These are phyloP conservation scores for Psilocybe azurescens DNA, from an alignment of 768 basidiomycete species.

Conservation along the genomic window DNA sequence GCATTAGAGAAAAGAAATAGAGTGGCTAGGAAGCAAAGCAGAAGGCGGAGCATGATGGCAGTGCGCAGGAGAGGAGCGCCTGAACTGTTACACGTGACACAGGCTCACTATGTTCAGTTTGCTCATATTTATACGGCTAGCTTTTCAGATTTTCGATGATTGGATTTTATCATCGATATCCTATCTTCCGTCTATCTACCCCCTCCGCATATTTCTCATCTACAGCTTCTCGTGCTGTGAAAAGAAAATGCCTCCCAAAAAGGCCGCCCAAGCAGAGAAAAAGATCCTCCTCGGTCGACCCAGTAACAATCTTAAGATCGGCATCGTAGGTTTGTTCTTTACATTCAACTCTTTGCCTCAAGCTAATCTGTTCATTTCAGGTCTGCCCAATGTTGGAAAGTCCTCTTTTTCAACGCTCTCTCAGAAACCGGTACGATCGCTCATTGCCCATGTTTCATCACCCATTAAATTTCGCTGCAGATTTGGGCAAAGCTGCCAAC, in stretches of 20 bases:
- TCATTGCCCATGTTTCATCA: not conserved
- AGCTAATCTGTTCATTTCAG: conserved; percentile 42
- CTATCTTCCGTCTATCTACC: conserved; percentile 21
- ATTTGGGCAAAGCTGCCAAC: conserved; percentile 94
- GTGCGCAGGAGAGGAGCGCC: not conserved
- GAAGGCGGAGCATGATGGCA: conserved; percentile 21
- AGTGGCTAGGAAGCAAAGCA: conserved; percentile 26
- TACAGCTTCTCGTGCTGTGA: conserved; percentile 42
- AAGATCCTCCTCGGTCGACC: conserved; percentile 89
- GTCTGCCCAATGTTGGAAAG: conserved; percentile 97
- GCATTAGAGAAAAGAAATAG: conserved; percentile 33
- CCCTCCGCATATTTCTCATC: conserved; percentile 38
- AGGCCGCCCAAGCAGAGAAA: conserved; percentile 78
- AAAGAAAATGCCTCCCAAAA: conserved; percentile 93
- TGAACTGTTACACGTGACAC: conserved; percentile 14
- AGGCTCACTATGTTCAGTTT: conserved; percentile 17
- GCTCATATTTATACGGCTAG: conserved; percentile 17
- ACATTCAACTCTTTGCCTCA: conserved; percentile 19
- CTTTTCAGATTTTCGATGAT: conserved; percentile 24
- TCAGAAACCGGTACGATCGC: conserved; percentile 81
- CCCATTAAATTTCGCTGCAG: conserved; percentile 40
- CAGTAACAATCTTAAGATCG: conserved; percentile 97
- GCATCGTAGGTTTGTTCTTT: conserved; percentile 87
- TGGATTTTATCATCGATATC: conserved; percentile 31
- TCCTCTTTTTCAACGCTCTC: conserved; percentile 97